Conservation (phyloP, 116 monocot species). For the Thalassia testudinum region DNA sequence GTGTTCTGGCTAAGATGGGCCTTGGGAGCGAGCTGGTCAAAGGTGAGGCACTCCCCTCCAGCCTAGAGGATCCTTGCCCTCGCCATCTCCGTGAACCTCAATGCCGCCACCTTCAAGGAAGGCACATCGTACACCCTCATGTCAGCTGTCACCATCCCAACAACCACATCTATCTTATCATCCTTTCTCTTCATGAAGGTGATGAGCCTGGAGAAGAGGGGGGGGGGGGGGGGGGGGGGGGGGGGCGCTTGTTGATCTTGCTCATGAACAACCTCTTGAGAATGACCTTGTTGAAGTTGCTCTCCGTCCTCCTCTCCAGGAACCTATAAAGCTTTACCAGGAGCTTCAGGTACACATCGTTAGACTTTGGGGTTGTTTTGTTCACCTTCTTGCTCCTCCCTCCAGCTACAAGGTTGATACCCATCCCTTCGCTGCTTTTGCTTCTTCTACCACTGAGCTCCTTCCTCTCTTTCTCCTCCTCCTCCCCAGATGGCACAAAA, state of each 20-base stretch:
- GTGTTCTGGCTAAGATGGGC: constrained; percentile 41
- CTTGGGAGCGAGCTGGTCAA: constrained; percentile 13
- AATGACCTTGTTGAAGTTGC: constrained; percentile 43
- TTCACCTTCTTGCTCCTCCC: too few species aligned
- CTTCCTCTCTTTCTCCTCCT: too few species aligned
- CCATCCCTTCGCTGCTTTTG: too few species aligned
- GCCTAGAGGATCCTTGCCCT: constrained; percentile 37
- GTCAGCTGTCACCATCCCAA: constrained; percentile 28
- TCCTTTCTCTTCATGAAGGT: constrained; percentile 6
- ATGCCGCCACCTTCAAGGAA: constrained; percentile 25
- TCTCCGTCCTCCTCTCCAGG: constrained; percentile 43
- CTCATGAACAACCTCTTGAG: constrained; percentile 65
- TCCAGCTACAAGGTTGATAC: too few species aligned
- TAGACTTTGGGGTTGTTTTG: too few species aligned
- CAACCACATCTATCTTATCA: constrained; percentile 24
- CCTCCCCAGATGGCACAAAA: too few species aligned
- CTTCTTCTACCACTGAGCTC: too few species aligned
- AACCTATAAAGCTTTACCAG: constrained; percentile 38
- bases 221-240: not conserved
- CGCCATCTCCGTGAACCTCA: constrained; percentile 33
- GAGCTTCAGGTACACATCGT: too few species aligned
- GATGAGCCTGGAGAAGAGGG: not conserved
- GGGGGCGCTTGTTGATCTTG: constrained; percentile 33
- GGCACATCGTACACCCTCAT: constrained; percentile 22
- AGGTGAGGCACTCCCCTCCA: constrained; percentile 24